phyloP scores from a whole-genome alignment of 805 yeast species.

The Candida piceae region DNA sequence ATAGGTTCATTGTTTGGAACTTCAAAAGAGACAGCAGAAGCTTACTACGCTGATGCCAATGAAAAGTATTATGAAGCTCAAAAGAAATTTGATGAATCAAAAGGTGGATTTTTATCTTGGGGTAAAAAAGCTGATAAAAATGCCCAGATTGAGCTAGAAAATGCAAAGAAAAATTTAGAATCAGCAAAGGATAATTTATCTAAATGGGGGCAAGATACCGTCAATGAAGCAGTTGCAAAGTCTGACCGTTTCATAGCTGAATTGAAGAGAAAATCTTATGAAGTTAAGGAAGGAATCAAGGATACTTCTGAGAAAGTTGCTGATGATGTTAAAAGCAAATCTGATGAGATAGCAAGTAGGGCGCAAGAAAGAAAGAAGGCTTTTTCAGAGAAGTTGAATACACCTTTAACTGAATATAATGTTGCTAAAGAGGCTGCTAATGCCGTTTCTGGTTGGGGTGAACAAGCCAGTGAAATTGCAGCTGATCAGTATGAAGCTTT shows the following conservation, averaged over 20 bases:
- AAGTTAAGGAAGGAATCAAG: constrained; percentile 12
- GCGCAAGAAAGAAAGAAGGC: constrained; percentile 11
- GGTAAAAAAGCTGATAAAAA: constrained; percentile 33
- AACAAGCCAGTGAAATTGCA: constrained; percentile 38
- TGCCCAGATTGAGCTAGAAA: constrained; percentile 30
- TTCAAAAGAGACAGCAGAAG: constrained; percentile 19
- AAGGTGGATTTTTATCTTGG: constrained; percentile 35
- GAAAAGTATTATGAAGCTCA: constrained; percentile 23
- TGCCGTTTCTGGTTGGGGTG: constrained; percentile 44
- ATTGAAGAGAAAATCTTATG: constrained; percentile 8
- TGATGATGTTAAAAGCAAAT: constrained; percentile 12
- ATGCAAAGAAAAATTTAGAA: constrained; percentile 30
- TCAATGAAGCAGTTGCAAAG: constrained; percentile 14
- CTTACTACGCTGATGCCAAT: constrained; percentile 23
- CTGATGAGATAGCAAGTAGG: constrained; percentile 6
- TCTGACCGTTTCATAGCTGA: constrained; percentile 3
- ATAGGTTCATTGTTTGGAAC: constrained; percentile 15
- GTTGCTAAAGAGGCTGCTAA: constrained; percentile 32
- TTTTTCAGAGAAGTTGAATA: constrained; percentile 15
- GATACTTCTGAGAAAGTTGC: constrained; percentile 6
- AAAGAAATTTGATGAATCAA: constrained; percentile 27
- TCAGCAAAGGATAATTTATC: constrained; percentile 27
- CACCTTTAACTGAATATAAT: constrained; percentile 22
- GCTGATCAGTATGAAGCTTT: constrained; percentile 34
- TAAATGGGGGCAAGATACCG: constrained; percentile 20